Evolutionary conservation across 108 stramenopile species (phyloP).

Genomic region (Licmophora abbreviata): DNA sequence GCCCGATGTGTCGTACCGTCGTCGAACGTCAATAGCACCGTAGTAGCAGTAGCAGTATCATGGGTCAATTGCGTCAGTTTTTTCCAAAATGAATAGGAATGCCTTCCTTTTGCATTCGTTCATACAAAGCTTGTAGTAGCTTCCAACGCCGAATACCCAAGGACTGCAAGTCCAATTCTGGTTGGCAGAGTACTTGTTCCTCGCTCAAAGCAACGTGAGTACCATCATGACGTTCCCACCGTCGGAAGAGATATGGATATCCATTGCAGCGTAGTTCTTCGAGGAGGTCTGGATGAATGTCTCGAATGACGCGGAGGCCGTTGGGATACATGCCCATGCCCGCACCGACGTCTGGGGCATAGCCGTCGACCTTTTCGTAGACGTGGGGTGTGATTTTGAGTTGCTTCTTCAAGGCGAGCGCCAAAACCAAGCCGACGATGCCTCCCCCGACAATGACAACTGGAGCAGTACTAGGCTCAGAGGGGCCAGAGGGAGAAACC

Average conservation of each 20-base stretch:
- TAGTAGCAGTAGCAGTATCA: background rate
- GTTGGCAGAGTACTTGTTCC: constrained; percentile 30
- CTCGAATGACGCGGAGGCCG: constrained; percentile 46
- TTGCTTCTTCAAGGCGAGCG: constrained; percentile 21
- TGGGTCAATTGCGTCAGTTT: background rate
- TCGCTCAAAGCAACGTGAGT: constrained; percentile 40
- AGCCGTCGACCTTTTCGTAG: constrained; percentile 13
- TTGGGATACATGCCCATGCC: constrained; percentile 67
- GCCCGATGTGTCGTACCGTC: constrained; percentile 32
- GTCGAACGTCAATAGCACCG: constrained; percentile 22
- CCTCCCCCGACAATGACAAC: constrained; percentile 19
- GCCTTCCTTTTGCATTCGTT: constrained; percentile 21
- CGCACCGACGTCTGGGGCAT: constrained; percentile 33
- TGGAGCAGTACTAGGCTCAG: background rate
- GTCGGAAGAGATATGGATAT: constrained; percentile 42
- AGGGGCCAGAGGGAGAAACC: no score
- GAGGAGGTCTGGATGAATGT: constrained; percentile 27
- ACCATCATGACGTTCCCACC: constrained; percentile 65
- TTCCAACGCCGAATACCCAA: constrained; percentile 55
- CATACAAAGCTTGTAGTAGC: constrained; percentile 41
- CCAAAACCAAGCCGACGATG: constrained; percentile 22
- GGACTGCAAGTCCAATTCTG: constrained; percentile 29
- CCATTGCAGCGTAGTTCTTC: constrained; percentile 24
- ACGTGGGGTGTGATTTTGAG: constrained; percentile 16
- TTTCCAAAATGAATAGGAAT: constrained; percentile 47